Percentiles rank a stretch among this genome's conserved stretches.
Conservation (phyloP, 805 yeast genomes). For the Starmerella khaoyaiensis region DNA sequence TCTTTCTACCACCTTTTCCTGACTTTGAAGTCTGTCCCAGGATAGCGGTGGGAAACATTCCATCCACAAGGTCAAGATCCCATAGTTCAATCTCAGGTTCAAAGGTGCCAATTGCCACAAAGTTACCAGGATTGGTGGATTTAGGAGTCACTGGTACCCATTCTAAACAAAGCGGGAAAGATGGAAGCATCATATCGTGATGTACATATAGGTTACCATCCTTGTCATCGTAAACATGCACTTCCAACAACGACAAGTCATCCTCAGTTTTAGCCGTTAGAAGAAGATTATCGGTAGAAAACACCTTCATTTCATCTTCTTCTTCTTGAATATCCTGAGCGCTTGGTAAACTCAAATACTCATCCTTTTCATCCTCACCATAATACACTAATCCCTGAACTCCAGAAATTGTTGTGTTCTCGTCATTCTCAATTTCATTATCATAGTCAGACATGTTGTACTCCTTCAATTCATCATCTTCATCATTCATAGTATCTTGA, state of each 20-base stretch:
- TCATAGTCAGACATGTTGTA: conserved; percentile 26
- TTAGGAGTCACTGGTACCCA: conserved; percentile 56
- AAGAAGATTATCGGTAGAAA: conserved; percentile 79
- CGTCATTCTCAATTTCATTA: conserved; percentile 43
- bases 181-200: conserved; percentile 92
- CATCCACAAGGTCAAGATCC: conserved; percentile 86
- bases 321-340: conserved; percentile 61
- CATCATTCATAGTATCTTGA: conserved; percentile 8
- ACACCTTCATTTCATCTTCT: conserved; percentile 68
- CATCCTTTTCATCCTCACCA: conserved; percentile 38
- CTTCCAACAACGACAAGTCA: conserved; percentile 81
- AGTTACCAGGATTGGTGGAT: conserved; percentile 53
- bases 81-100: conserved; percentile 96
- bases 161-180: conserved; percentile 92
- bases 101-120: conserved; percentile 93
- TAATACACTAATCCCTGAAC: conserved; percentile 32
- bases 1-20: conserved; percentile 26
- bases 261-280: conserved; percentile 93
- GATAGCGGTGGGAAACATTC: conserved; percentile 87
- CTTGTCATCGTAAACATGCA: conserved; percentile 86
- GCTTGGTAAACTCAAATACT: conserved; percentile 41
- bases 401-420: conserved; percentile 36
- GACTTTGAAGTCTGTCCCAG: conserved; percentile 45
- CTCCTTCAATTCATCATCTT: conserved; percentile 48
- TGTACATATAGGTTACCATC: conserved; percentile 79